These are phyloP conservation scores for Tetraselmis chui DNA, from an alignment of 139 green algal genomes.

Conservation along the genomic window DNA sequence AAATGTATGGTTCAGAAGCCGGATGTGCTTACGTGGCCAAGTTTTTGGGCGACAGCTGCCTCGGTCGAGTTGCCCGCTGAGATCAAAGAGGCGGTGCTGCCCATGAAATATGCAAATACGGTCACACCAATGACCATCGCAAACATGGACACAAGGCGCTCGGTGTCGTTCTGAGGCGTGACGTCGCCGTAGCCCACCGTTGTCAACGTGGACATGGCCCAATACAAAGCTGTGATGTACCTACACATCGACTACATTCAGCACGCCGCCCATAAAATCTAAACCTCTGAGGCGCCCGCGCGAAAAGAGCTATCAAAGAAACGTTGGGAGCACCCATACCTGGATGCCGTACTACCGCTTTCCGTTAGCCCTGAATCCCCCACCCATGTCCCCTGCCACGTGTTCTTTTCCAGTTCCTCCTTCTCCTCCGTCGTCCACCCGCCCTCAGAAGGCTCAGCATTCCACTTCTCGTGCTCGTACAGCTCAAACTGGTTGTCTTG, in stretches of 20 bases:
- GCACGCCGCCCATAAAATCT: too few relatives aligned
- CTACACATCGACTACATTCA: not conserved
- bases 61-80: constrained; percentile 25
- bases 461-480: not conserved
- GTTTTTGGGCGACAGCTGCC: constrained; percentile 10
- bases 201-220: constrained; percentile 37
- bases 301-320: too few relatives aligned
- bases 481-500: not conserved
- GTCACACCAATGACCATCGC: constrained; percentile 34
- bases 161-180: constrained; percentile 14
- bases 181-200: constrained; percentile 41
- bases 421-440: not conserved
- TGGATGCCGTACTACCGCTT: too few relatives aligned
- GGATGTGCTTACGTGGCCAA: constrained; percentile 18
- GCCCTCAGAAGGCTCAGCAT: too few relatives aligned
- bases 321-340: too few relatives aligned
- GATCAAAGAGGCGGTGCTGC: constrained; percentile 28
- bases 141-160: constrained; percentile 32
- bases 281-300: too few relatives aligned
- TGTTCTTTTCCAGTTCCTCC: not conserved
- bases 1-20: too few relatives aligned
- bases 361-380: not conserved
- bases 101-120: constrained; percentile 36
- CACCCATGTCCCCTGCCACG: not conserved
- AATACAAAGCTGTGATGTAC: constrained; percentile 37